Conservation (phyloP, 345 rosid genomes). For the Psidium guajava region DNA sequence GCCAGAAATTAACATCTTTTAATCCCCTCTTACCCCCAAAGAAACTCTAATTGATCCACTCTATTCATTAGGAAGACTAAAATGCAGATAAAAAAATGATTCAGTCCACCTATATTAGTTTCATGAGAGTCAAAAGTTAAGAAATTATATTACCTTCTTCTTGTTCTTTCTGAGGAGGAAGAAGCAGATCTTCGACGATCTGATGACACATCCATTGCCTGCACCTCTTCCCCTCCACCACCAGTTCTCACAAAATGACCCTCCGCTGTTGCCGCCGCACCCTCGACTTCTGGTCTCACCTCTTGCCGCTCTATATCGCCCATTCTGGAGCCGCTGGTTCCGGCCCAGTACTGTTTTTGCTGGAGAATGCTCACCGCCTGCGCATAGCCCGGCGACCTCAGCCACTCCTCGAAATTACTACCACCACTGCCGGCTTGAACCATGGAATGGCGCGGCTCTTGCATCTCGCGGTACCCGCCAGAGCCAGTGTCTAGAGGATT, state of each 20-base stretch:
- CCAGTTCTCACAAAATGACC: neutral
- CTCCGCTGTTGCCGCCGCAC: neutral
- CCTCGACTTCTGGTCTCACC: neutral
- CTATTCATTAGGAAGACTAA: neutral
- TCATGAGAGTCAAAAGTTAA: neutral
- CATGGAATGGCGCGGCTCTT: neutral
- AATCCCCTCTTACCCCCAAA: neutral
- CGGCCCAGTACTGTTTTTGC: neutral
- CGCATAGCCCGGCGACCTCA: neutral
- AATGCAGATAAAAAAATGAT: neutral
- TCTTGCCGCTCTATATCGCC: neutral
- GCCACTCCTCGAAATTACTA: neutral
- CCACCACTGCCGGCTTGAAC: neutral
- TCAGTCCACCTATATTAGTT: neutral
- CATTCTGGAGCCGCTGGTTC: neutral
- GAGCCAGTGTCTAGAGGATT: neutral
- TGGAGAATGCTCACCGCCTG: neutral
- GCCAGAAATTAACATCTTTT: neutral
- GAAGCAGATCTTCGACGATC: neutral
- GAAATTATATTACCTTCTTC: neutral
- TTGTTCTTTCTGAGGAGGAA: neutral
- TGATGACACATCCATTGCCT: neutral
- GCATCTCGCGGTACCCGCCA: neutral
- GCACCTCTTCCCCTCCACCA: neutral
- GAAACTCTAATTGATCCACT: neutral